Evolutionary conservation across 2,329 filamentous ascomycete genomes (phyloP).

Genomic region (Scedosporium aurantiacum): DNA sequence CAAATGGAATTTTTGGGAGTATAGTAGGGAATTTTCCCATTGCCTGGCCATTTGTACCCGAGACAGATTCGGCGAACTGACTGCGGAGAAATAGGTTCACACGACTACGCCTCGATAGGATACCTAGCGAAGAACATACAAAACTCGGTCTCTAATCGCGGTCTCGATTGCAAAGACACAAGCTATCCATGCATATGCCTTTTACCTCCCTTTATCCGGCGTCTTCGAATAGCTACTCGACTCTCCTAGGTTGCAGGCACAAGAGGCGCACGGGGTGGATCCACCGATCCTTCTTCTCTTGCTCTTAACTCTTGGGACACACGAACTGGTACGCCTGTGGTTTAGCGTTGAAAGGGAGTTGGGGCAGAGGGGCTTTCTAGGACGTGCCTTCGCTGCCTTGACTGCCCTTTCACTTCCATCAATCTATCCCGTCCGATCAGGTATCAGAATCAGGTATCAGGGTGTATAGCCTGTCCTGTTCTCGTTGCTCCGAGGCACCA

Average conservation of each 20-base stretch:
- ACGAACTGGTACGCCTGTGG: neutral
- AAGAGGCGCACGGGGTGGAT: too few relatives aligned
- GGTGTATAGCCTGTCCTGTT: too few relatives aligned
- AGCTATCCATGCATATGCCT: too few relatives aligned
- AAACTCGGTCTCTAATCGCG: too few relatives aligned
- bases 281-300: neutral
- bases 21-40: too few relatives aligned
- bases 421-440: neutral
- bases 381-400: neutral
- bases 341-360: neutral
- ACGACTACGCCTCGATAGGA: neutral
- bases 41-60: neutral
- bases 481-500: too few relatives aligned
- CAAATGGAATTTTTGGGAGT: neutral
- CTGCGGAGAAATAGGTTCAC: neutral
- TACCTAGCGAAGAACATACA: neutral
- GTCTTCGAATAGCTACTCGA: too few relatives aligned
- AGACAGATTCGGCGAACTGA: neutral
- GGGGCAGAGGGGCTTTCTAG: neutral
- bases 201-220: too few relatives aligned
- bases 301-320: neutral
- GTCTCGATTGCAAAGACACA: too few relatives aligned
- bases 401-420: neutral
- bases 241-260: too few relatives aligned
- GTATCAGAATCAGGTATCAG: too few relatives aligned